Base-by-base conservation (phyloP, 768 basidiomycete genomes). In the Kwoniella bestiolae region DNA sequence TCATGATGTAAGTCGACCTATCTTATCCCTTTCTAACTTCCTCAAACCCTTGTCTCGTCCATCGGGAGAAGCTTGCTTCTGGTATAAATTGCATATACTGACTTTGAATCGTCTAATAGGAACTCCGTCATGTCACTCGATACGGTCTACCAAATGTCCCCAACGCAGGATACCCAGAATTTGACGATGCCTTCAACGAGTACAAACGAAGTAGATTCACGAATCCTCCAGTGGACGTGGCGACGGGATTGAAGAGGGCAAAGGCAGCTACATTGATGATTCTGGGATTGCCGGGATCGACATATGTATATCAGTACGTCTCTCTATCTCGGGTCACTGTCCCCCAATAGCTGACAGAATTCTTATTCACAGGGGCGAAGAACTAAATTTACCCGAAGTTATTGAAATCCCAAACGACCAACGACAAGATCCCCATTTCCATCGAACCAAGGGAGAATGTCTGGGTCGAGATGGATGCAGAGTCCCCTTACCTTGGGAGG, bases 381-480 rank as follows among this genome's bases (percentile, higher is more conserved):
- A 77, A 56, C 63, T 77, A 16, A 73, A 73, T 53, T 56, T 77
- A 16, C 69, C 65, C 11, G 76, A 77, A 68, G 73, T 77, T 4
- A 60, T 66, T 14, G 71, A 74, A n/a, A 74, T 77, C n/a, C 44
- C 68, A 7, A 41, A 62, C 25, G 38, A 52, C 2, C 29, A 71
- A 23, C 28, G 73, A 32, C 76, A 77, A 65, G 76, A 77, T 58
- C 76, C 76, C 32, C 69, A 68, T 8, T 77, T 74, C 63, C 67
- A 68, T 63, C 67, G 71, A 8, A 72, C 61, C 21, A 62, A 71
- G 14, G 76, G 73, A 8, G 44, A 61, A 29, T 68, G 70, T 55
- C 68, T 70, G 28, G 76, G 76, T 53, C 67, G 76, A 49, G 76
- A 77, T 35, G 76, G 76, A 23, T 77, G 76, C 51, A 41, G 76